Percentiles rank a stretch among this genome's conserved stretches.
These are phyloP conservation scores for Tolypocladium amazonense DNA, from an alignment of 2,329 filamentous ascomycete species.

Conservation along the genomic window DNA sequence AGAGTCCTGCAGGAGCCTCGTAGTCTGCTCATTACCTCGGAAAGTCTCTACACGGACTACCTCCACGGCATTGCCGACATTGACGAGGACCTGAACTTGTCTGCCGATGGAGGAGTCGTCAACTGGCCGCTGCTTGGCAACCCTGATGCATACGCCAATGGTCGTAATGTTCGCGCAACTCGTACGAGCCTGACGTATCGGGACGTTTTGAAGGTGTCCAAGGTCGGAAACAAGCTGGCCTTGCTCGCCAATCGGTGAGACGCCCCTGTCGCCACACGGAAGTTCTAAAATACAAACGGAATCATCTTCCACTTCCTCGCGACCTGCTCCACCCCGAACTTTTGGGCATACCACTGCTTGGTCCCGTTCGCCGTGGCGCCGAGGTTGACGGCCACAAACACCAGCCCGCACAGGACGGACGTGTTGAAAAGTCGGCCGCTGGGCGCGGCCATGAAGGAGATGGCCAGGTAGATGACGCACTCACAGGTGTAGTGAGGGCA, in stretches of 20 bases:
- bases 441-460: constrained; percentile 67
- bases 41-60: constrained; percentile 56
- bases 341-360: constrained; percentile 65
- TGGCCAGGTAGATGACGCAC: constrained; percentile 69
- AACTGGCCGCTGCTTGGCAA: constrained; percentile 62
- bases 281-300: constrained; percentile 49
- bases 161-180: constrained; percentile 44
- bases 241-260: constrained; percentile 30
- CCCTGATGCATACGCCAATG: constrained; percentile 31
- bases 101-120: constrained; percentile 48
- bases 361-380: constrained; percentile 72
- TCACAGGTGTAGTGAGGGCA: constrained; percentile 92
- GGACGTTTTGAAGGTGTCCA: constrained; percentile 76
- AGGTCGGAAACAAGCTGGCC: constrained; percentile 57
- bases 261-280: constrained; percentile 6
- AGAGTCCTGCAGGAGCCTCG: constrained; percentile 73
- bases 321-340: constrained; percentile 60
- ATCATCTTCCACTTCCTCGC: constrained; percentile 64
- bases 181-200: constrained; percentile 71
- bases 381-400: constrained; percentile 71
- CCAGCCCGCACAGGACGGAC: constrained; percentile 57
- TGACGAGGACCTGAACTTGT: constrained; percentile 55
- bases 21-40: constrained; percentile 65
- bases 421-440: constrained; percentile 54
- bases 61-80: constrained; percentile 66